phyloP scores from a whole-genome alignment of 2,329 filamentous ascomycete genomes.

The Thielaviopsis populi region DNA sequence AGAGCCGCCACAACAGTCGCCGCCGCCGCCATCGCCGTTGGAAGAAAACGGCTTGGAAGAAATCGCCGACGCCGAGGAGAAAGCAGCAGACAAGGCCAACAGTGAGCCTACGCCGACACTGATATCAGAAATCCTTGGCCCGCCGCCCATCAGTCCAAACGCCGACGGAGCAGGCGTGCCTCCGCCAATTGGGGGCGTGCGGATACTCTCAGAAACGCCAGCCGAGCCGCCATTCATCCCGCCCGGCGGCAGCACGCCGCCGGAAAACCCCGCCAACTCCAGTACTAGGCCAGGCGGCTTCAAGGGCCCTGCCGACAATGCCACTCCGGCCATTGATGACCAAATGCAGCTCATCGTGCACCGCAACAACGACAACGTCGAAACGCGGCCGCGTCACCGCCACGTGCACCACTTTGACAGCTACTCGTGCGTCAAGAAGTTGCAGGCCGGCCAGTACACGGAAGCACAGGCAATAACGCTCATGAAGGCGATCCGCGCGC shows the following conservation, averaged over 20 bases:
- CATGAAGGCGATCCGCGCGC: slow-evolving; percentile 79
- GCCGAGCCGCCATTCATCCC: not conserved
- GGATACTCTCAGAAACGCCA: not conserved
- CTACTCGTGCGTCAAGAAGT: slow-evolving; percentile 70
- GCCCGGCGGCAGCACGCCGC: not conserved
- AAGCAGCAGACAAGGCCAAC: not conserved
- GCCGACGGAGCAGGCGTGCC: not conserved
- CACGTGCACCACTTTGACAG: slow-evolving; percentile 93
- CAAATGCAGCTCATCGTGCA: slow-evolving; percentile 9
- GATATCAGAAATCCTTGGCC: slow-evolving; percentile 3
- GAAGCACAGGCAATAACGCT: slow-evolving; percentile 61
- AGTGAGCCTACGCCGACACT: not conserved
- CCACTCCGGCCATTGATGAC: not conserved
- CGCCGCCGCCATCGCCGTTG: not conserved
- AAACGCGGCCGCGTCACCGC: not conserved
- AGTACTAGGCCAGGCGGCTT: not conserved
- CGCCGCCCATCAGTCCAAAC: not conserved
- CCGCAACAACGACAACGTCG: not conserved
- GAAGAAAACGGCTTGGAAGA: not conserved
- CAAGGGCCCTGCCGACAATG: not conserved
- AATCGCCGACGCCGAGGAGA: not conserved
- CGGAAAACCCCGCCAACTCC: not conserved
- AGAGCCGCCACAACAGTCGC: slow-evolving; percentile 3
- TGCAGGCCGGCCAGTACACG: slow-evolving; percentile 57
- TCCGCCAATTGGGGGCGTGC: not conserved